Base-by-base conservation (phyloP, 345 rosid genomes). In the Kandelia obovata region DNA sequence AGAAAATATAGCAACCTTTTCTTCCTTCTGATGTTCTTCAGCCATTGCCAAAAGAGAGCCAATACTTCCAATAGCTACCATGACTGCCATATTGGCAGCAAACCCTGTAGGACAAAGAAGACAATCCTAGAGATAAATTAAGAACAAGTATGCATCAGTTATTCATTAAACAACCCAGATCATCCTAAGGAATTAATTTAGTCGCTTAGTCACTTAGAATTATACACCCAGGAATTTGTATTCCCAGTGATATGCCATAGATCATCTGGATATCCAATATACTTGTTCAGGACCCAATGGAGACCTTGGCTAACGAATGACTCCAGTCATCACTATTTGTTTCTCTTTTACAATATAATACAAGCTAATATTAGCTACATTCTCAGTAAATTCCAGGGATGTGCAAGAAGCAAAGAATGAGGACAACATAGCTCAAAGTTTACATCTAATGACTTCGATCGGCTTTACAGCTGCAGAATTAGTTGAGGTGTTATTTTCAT, bases 51-150 rank as follows among this genome's bases (percentile, higher is more conserved):
- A 79, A 76, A 94, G 88, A 65, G 92, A 83, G 77, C 87, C 82
- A 72, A 91, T 77, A 72, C 81, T 89, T 80, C 97, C 98, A 70
- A 94, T 76, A 25, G 96, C 89, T 68, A 94, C 98, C 95, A 94
- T 85, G 63, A 83, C 75, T 61, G 98, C 96, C 98, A 88, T 89
- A 77, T 94, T 94, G 51, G 98, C 97, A 67, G 98, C 78, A 86
- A 89, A 94, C 25, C 98, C 98, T 74, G 95, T 84, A 65, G 98
- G 97, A 84, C 98, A 94, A 68, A 91, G 96, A 85, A 94, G 96
- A 84, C 96, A 91, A 64, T 94, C 98, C 98, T 91, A 76, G 61
- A 65, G 52, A 75, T 73, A 77, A 73, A 82, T 72, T 61, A 59
- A 72, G 69, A 68, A 71, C 67, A 70, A 73, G 46, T 64, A 67